phyloP scores from a whole-genome alignment of 1,284 basidiomycete species.

The Pyrrhoderma lamaoense region DNA sequence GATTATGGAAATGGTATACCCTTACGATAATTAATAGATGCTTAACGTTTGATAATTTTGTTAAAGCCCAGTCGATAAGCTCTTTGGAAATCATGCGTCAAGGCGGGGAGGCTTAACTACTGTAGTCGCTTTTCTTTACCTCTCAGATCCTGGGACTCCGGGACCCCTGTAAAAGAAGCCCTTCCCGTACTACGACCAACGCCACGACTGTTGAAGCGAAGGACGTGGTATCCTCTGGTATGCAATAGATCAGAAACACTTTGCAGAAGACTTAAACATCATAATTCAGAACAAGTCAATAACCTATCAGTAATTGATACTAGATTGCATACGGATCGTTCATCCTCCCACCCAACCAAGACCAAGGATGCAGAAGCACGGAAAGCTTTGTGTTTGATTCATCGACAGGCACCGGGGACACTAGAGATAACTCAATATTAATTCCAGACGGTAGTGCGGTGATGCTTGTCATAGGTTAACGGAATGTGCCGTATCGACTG shows the following conservation, averaged over 20 bases:
- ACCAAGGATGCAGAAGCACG: conserved; percentile 71
- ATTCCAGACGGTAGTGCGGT: conserved; percentile 10
- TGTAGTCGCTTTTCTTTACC: too few species aligned
- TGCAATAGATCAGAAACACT: conserved; percentile 32
- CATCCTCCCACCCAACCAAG: conserved; percentile 68
- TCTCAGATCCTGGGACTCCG: conserved; percentile 60
- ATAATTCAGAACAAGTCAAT: conserved; percentile 1
- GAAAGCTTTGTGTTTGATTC: conserved; percentile 33
- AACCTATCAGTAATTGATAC: background rate
- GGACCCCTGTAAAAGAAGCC: conserved; percentile 60
- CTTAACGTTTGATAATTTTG: conserved; percentile 35
- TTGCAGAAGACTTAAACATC: conserved; percentile 31
- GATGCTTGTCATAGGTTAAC: background rate
- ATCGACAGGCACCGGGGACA: background rate
- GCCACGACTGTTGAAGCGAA: conserved; percentile 70
- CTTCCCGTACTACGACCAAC: conserved; percentile 65
- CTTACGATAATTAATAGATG: conserved; percentile 50
- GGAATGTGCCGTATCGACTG: conserved; percentile 1
- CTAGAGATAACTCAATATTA: conserved; percentile 3
- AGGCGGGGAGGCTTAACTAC: too few species aligned
- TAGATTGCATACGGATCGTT: conserved; percentile 54
- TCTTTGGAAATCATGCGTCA: too few species aligned
- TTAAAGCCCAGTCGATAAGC: conserved; percentile 50
- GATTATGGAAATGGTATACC: conserved; percentile 14
- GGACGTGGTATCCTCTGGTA: conserved; percentile 43